Conservation (phyloP, 345 rosid species). For the Litchi chinensis region DNA sequence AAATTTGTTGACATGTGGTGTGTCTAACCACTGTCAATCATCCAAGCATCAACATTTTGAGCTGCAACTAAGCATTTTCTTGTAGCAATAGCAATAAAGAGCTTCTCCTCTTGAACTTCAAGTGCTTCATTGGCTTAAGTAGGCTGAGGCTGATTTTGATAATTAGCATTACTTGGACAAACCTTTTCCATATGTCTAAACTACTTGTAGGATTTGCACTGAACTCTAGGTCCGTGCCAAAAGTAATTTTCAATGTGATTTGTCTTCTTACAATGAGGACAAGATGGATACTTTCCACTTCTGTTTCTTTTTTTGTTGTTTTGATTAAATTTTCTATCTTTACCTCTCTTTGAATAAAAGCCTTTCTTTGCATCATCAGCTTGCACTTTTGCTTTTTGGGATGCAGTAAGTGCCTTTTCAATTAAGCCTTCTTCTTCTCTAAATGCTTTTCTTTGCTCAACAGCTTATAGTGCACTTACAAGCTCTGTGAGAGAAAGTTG, state of each 20-base stretch:
- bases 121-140: no score
- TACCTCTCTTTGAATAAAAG: no score
- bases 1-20: constrained; percentile 7
- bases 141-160: no score
- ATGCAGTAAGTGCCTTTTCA: neutral
- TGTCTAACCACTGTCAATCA: constrained; percentile 21
- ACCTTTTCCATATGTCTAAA: no score
- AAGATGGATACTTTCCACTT: no score
- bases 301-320: neutral
- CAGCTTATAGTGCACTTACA: neutral
- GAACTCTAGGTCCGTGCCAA: no score
- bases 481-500: neutral
- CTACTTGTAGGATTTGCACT: no score
- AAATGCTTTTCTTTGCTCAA: neutral
- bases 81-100: neutral
- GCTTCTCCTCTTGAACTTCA: no score
- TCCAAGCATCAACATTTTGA: neutral
- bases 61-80: neutral
- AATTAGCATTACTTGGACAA: no score
- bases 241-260: no score
- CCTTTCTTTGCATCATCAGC: neutral
- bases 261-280: no score
- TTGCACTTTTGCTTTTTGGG: neutral
- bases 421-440: neutral
- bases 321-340: neutral